A percentile compares a stretch with the other conserved stretches of the same genome.
These are phyloP conservation scores for Cardamine chenopodiifolia DNA, from an alignment of 345 rosid genomes.

Conservation along the genomic window DNA sequence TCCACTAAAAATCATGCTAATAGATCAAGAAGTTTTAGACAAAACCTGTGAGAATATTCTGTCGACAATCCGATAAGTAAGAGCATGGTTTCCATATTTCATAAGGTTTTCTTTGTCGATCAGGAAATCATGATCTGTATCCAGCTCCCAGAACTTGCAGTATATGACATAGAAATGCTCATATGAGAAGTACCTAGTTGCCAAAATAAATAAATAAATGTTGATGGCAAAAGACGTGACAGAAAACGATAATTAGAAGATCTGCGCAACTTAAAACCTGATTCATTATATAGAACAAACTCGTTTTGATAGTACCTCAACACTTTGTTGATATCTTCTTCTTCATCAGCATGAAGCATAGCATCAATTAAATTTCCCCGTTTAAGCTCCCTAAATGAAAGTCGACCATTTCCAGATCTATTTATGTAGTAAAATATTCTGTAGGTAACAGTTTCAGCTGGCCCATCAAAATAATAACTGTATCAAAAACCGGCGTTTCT, in stretches of 20 bases:
- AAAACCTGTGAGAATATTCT: slow-evolving; percentile 93
- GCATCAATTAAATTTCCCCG: slow-evolving; percentile 87
- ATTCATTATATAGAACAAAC: not conserved
- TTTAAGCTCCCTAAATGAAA: slow-evolving; percentile 87
- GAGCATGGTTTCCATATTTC: slow-evolving; percentile 97
- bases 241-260: not conserved
- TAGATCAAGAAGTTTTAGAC: slow-evolving; percentile 5
- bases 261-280: not conserved
- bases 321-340: slow-evolving; percentile 98
- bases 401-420: slow-evolving; percentile 87
- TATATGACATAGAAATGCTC: slow-evolving; percentile 96
- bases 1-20: not conserved
- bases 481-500: slow-evolving; percentile 21
- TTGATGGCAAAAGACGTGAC: not conserved
- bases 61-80: slow-evolving; percentile 95
- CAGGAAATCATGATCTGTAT: slow-evolving; percentile 92
- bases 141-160: slow-evolving; percentile 99
- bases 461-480: slow-evolving; percentile 35
- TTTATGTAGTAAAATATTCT: slow-evolving; percentile 91
- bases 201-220: slow-evolving; percentile 1
- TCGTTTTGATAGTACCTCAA: slow-evolving; percentile 59
- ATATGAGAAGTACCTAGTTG: slow-evolving; percentile 82
- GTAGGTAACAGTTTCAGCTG: slow-evolving; percentile 98
- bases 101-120: slow-evolving; percentile 97
- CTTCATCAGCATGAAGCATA: slow-evolving; percentile 93